Conservation (phyloP, 129 eudicot genomes). For the Solidago caesia region DNA sequence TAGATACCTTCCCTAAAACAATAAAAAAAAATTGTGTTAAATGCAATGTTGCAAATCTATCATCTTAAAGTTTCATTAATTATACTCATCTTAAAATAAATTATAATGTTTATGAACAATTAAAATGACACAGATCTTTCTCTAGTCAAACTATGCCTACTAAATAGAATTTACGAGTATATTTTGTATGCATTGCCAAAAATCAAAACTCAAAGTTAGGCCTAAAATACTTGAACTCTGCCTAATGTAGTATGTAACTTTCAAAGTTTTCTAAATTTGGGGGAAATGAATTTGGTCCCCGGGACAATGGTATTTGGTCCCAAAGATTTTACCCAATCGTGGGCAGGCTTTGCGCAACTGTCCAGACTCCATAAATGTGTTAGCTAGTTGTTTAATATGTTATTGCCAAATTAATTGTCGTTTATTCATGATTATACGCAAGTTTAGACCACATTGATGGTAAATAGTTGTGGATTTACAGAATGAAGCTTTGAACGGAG, state of each 20-base stretch:
- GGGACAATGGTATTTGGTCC: neutral
- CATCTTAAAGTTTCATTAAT: too few relatives aligned
- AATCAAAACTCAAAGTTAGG: too few relatives aligned
- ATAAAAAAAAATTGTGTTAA: neutral
- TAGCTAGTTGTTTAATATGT: neutral
- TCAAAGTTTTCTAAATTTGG: neutral
- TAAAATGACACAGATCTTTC: too few relatives aligned
- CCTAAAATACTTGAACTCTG: too few relatives aligned
- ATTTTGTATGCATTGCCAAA: too few relatives aligned
- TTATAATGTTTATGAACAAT: too few relatives aligned
- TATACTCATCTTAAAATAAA: too few relatives aligned
- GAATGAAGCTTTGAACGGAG: constrained; percentile 90
- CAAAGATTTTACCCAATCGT: neutral
- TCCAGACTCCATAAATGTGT: neutral
- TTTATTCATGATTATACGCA: neutral
- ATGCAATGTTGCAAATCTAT: too few relatives aligned
- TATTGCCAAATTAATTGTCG: neutral
- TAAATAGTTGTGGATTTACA: constrained; percentile 18
- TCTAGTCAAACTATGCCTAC: too few relatives aligned
- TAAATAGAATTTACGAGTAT: too few relatives aligned
- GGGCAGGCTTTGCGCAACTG: neutral
- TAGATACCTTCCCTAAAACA: neutral
- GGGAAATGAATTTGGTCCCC: neutral
- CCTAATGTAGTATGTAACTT: too few relatives aligned
- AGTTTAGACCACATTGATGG: neutral